phyloP scores from a whole-genome alignment of 345 rosid species.

The Eucalyptus curtisii region DNA sequence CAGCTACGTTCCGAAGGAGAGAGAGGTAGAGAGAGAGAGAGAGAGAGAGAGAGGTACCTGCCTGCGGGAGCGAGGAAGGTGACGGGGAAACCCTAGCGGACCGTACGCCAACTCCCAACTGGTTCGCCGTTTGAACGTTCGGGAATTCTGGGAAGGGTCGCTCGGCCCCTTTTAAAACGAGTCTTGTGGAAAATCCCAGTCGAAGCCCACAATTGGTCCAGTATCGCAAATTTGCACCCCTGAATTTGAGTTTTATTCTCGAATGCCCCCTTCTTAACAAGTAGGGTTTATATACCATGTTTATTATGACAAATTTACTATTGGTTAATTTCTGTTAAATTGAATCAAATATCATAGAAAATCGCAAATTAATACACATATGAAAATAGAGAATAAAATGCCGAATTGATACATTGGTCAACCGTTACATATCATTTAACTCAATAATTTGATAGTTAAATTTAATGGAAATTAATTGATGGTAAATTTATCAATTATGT shows the following conservation, averaged over 20 bases:
- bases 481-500: neutral
- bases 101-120: neutral
- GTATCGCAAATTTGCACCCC: neutral
- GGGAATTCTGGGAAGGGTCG: neutral
- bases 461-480: rapidly evolving
- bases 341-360: no score
- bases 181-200: neutral
- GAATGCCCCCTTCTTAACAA: neutral
- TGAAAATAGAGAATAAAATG: no score
- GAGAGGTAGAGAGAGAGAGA: neutral
- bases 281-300: neutral
- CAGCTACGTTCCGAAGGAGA: neutral
- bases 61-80: neutral
- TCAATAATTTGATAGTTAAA: no score
- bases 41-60: neutral
- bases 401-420: no score
- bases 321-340: no score
- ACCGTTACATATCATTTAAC: rapidly evolving
- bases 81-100: neutral
- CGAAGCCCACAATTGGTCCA: neutral
- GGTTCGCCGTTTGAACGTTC: neutral
- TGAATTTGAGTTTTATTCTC: neutral
- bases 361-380: no score
- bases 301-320: no score
- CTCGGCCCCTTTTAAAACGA: neutral